A percentile compares a stretch with the other conserved stretches of the same genome.
phyloP scores from a whole-genome alignment of 495 filamentous ascomycete genomes.

The Stereocaulon alpinum region DNA sequence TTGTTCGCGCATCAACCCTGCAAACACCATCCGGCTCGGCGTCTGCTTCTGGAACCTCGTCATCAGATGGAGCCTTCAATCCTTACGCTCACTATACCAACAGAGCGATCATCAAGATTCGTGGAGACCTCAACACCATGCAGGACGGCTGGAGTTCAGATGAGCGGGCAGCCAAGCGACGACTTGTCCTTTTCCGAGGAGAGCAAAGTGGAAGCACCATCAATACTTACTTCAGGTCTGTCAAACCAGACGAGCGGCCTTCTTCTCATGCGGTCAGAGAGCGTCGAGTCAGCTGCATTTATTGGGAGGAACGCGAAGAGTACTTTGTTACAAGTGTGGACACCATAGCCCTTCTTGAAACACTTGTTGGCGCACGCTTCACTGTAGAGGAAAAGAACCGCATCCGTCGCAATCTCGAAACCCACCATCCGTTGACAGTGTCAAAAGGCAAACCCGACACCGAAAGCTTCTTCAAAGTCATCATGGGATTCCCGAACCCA shows the following conservation, averaged over 20 bases:
- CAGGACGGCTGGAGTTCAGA: constrained; percentile 65
- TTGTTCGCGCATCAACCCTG: constrained; percentile 79
- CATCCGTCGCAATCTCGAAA: constrained; percentile 88
- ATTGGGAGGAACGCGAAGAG: constrained; percentile 81
- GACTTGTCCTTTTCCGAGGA: constrained; percentile 78
- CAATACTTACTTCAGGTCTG: constrained; percentile 58
- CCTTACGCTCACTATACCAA: constrained; percentile 75
- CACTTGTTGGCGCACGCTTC: constrained; percentile 71
- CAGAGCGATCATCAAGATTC: constrained; percentile 75
- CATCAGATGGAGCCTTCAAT: constrained; percentile 48
- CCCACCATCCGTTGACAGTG: constrained; percentile 79
- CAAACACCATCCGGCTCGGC: constrained; percentile 43
- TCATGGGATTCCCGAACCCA: constrained; percentile 93
- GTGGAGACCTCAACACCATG: constrained; percentile 77
- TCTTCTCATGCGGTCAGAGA: constrained; percentile 42
- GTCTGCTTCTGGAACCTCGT: constrained; percentile 28
- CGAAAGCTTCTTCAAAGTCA: constrained; percentile 95
- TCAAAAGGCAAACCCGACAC: constrained; percentile 85
- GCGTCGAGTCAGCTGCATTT: constrained; percentile 83
- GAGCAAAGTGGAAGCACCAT: constrained; percentile 67
- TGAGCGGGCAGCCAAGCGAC: constrained; percentile 63
- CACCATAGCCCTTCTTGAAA: constrained; percentile 85
- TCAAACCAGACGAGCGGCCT: constrained; percentile 57
- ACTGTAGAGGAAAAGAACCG: constrained; percentile 96
- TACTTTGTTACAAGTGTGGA: constrained; percentile 94